phyloP scores from a whole-genome alignment of 2,329 filamentous ascomycete genomes.

The Cladosporium sp. region DNA sequence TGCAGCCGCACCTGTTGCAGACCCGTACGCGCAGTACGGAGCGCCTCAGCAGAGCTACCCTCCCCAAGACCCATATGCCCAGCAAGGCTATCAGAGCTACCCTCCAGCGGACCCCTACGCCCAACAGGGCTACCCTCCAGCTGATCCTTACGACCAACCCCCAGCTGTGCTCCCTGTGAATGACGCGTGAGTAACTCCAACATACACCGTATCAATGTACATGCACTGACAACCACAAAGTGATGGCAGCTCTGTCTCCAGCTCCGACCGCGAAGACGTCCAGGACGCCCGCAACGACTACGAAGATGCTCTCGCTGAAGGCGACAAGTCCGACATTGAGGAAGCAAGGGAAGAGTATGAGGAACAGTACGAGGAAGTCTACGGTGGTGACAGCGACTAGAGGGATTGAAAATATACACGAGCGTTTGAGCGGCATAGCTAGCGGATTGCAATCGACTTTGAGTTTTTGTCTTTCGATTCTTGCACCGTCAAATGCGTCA shows the following conservation, averaged over 20 bases:
- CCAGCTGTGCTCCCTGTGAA: conserved; percentile 17
- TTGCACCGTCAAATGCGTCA: background rate
- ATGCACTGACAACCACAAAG: background rate
- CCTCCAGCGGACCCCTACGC: background rate
- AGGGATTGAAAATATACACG: background rate
- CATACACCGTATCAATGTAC: background rate
- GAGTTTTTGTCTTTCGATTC: background rate
- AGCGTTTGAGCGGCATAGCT: conserved; percentile 6
- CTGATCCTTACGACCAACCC: conserved; percentile 19
- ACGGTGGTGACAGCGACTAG: conserved; percentile 26
- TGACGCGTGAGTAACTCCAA: conserved; percentile 4
- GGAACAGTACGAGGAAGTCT: conserved; percentile 52
- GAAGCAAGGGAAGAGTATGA: conserved; percentile 56
- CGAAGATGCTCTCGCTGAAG: conserved; percentile 40
- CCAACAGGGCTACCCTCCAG: background rate
- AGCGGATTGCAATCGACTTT: background rate
- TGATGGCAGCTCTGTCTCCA: conserved; percentile 23
- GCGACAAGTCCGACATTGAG: conserved; percentile 54
- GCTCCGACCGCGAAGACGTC: conserved; percentile 38
- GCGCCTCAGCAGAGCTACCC: background rate
- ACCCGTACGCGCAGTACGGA: background rate
- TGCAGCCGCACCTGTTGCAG: background rate
- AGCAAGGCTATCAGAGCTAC: background rate
- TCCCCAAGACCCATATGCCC: conserved; percentile 1
- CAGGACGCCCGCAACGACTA: conserved; percentile 47